These are phyloP conservation scores for Boletus pseudo-olivaceus DNA, from an alignment of 768 basidiomycete genomes.

Conservation along the genomic window DNA sequence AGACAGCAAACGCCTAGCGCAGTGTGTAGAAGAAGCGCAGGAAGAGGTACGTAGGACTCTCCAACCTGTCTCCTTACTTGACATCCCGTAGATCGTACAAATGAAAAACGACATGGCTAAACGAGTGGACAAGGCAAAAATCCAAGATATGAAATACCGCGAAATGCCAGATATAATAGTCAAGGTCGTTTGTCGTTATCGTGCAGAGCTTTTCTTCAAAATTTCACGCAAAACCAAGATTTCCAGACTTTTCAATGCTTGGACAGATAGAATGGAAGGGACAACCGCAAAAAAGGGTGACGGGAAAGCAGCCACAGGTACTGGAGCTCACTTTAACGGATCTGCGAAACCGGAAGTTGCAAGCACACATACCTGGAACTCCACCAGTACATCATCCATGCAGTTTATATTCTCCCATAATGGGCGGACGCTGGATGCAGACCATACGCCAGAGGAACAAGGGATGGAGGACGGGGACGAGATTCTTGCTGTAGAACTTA, in stretches of 20 bases:
- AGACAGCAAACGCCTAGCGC: conserved; percentile 76
- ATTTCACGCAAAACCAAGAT: conserved; percentile 89
- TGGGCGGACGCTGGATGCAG: conserved; percentile 73
- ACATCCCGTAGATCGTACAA: conserved; percentile 55
- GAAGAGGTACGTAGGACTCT: conserved; percentile 55
- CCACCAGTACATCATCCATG: conserved; percentile 44
- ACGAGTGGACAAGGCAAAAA: conserved; percentile 72
- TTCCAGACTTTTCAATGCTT: conserved; percentile 77
- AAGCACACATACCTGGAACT: conserved; percentile 41
- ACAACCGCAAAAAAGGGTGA: conserved; percentile 45
- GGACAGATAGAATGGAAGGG: conserved; percentile 86
- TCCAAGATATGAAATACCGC: conserved; percentile 76
- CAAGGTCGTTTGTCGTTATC: conserved; percentile 85
- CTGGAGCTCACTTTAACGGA: conserved; percentile 41
- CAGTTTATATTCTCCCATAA: conserved; percentile 86
- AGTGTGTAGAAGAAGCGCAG: conserved; percentile 82
- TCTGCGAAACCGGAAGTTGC: conserved; percentile 50
- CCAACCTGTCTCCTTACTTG: not conserved
- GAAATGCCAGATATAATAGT: conserved; percentile 89
- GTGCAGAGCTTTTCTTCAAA: conserved; percentile 90
- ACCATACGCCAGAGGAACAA: conserved; percentile 82
- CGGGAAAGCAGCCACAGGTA: conserved; percentile 27
- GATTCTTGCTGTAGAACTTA: conserved; percentile 84
- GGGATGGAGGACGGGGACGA: conserved; percentile 89
- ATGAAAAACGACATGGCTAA: conserved; percentile 83